phyloP scores from a whole-genome alignment of 1,284 basidiomycete species.

The Irpex sp. region DNA sequence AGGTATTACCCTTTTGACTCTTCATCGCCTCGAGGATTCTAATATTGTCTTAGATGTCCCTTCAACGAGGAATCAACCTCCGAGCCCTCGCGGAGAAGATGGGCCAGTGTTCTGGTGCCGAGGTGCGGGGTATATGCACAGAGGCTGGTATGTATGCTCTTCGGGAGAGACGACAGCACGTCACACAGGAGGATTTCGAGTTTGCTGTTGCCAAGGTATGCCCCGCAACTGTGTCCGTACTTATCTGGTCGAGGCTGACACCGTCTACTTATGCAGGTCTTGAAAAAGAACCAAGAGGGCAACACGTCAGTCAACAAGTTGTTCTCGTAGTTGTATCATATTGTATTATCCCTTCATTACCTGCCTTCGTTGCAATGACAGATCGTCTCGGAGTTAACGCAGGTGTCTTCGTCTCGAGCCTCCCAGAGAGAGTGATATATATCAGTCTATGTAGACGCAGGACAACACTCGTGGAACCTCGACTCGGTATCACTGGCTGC shows the following conservation, averaged over 20 bases:
- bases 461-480: too few species aligned
- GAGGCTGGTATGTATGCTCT: constrained; percentile 99
- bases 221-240: constrained; percentile 4
- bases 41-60: constrained; percentile 72
- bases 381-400: not conserved
- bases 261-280: constrained; percentile 44
- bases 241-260: not conserved
- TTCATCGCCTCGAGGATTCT: not conserved
- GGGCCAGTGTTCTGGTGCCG: constrained; percentile 97
- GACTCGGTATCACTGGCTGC: too few species aligned
- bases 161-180: constrained; percentile 92
- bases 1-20: constrained; percentile 46
- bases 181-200: constrained; percentile 98
- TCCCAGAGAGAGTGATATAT: not conserved
- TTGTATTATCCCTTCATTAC: not conserved
- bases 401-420: not conserved
- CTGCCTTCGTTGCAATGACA: not conserved
- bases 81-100: constrained; percentile 96
- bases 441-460: too few species aligned
- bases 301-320: constrained; percentile 90
- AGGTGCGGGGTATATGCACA: constrained; percentile 97
- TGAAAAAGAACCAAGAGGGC: constrained; percentile 91
- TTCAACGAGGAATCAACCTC: constrained; percentile 96
- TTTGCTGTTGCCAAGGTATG: constrained; percentile 92
- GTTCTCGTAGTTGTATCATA: constrained; percentile 54